phyloP scores from a whole-genome alignment of 345 rosid genomes.

The Pistacia integerrima region DNA sequence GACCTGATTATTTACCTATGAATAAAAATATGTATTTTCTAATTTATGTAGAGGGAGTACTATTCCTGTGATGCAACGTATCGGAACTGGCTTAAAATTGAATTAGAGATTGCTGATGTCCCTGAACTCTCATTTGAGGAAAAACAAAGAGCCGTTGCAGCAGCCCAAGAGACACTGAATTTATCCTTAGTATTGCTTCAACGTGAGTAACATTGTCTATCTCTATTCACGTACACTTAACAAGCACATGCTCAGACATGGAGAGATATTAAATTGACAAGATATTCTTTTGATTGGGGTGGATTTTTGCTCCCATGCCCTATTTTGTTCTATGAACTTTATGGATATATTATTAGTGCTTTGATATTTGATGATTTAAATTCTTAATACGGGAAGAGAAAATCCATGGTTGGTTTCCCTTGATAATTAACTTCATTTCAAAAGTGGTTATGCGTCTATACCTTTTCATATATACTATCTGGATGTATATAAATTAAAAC shows the following conservation, averaged over 20 bases:
- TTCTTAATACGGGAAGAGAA: slow-evolving; percentile 8
- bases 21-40: not conserved
- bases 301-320: not conserved
- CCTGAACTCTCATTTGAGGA: slow-evolving; percentile 83
- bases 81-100: slow-evolving; percentile 91
- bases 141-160: slow-evolving; percentile 41
- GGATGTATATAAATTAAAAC: no score
- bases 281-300: not conserved
- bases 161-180: no score
- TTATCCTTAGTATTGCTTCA: no score
- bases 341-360: slow-evolving; percentile 9
- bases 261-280: not conserved
- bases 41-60: slow-evolving; percentile 68
- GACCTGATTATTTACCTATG: slow-evolving; percentile 5
- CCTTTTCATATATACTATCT: no score
- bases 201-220: no score
- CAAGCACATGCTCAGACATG: no score
- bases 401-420: no score
- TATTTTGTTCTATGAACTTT: not conserved
- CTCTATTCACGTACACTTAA: no score
- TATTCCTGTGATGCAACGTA: slow-evolving; percentile 96
- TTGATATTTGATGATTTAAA: slow-evolving; percentile 25
- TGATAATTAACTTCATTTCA: no score
- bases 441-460: no score
- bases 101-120: slow-evolving; percentile 74